These are phyloP conservation scores for Linnemannia elongata DNA, from an alignment of 192 early-diverging fungal species.

Conservation along the genomic window DNA sequence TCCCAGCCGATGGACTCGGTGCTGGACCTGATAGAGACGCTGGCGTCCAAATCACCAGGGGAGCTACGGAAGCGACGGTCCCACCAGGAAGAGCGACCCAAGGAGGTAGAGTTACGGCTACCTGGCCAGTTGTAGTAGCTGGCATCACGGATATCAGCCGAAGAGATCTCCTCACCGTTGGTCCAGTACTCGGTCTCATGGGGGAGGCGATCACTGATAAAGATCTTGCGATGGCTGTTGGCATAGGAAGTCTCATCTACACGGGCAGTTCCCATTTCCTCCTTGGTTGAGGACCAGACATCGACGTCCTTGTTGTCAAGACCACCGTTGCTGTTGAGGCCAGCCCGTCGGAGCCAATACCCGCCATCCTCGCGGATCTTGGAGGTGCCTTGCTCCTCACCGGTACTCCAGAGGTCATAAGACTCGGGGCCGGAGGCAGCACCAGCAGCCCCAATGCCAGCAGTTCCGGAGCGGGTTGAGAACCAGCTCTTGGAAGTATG, in stretches of 20 bases:
- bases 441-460: neutral
- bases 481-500: slow-evolving; percentile 17
- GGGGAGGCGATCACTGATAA: neutral
- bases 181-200: slow-evolving; percentile 32
- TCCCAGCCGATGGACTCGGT: slow-evolving; percentile 13
- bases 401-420: slow-evolving; percentile 26
- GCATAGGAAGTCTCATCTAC: slow-evolving; percentile 3
- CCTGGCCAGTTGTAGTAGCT: slow-evolving; percentile 18
- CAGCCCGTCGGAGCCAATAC: slow-evolving; percentile 18
- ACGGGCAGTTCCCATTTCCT: slow-evolving; percentile 25
- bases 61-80: neutral
- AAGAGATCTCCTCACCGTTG: slow-evolving; percentile 31
- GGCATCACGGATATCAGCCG: slow-evolving; percentile 20
- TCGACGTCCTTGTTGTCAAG: slow-evolving; percentile 38
- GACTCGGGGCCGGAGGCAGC: neutral
- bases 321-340: neutral
- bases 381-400: slow-evolving; percentile 26
- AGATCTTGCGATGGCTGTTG: slow-evolving; percentile 13
- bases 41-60: neutral
- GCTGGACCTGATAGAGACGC: neutral
- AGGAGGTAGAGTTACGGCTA: neutral
- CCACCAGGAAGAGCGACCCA: slow-evolving; percentile 28
- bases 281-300: slow-evolving; percentile 22
- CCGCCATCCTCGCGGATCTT: slow-evolving; percentile 23
- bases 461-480: slow-evolving; percentile 14